These are phyloP conservation scores for Mucor indicus DNA, from an alignment of 371 early-diverging fungal species.

Conservation along the genomic window DNA sequence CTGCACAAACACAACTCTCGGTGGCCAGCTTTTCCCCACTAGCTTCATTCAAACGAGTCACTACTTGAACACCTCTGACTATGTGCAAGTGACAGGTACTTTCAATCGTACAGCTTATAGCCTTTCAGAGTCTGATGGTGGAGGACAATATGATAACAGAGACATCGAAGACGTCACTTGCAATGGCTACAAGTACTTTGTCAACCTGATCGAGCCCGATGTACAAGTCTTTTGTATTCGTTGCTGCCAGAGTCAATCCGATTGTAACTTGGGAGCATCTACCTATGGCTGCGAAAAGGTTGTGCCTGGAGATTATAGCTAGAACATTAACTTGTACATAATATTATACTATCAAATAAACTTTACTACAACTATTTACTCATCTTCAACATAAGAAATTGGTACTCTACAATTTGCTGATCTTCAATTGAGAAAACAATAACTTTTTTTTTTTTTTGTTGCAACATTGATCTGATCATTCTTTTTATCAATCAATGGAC, in stretches of 20 bases:
- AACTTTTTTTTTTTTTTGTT: no score
- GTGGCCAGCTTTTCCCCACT: slow-evolving; percentile 23
- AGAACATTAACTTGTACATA: no score
- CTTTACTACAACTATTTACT: no score
- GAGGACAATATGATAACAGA: slow-evolving; percentile 46
- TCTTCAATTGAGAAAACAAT: no score
- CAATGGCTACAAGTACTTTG: slow-evolving; percentile 40
- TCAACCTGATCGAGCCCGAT: slow-evolving; percentile 49
- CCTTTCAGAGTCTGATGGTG: slow-evolving; percentile 30
- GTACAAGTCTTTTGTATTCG: slow-evolving; percentile 42
- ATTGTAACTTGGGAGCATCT: slow-evolving; percentile 45
- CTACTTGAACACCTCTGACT: slow-evolving; percentile 28
- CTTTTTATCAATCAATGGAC: no score
- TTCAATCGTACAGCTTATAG: slow-evolving; percentile 34
- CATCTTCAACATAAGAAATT: no score
- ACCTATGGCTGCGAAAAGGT: slow-evolving; percentile 44
- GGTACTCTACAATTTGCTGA: no score
- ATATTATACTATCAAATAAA: no score
- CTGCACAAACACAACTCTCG: slow-evolving; percentile 30
- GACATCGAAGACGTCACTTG: slow-evolving; percentile 37
- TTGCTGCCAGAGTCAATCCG: slow-evolving; percentile 41
- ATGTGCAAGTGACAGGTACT: slow-evolving; percentile 49
- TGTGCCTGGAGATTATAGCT: slow-evolving; percentile 45
- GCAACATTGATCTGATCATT: no score
- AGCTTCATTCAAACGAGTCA: slow-evolving; percentile 44